Evolutionary conservation across 495 filamentous ascomycete genomes (phyloP).

Genomic region (Pyrenula massariospora): DNA sequence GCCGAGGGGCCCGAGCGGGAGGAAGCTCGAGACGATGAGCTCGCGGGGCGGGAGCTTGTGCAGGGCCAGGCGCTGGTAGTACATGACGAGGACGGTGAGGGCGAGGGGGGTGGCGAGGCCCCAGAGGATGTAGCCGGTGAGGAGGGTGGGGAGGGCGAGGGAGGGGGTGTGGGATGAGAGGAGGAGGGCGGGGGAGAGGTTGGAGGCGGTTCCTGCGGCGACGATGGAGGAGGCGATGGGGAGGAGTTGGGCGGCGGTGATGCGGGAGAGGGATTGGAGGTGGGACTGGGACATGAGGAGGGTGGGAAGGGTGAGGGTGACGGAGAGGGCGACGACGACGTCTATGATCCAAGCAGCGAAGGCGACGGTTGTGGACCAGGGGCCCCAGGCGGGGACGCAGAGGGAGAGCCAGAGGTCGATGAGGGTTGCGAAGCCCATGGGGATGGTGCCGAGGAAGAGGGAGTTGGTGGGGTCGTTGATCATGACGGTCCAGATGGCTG

Average conservation of each 20-base stretch:
- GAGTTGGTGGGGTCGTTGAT: constrained; percentile 32
- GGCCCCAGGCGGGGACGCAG: constrained; percentile 32
- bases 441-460: constrained; percentile 32
- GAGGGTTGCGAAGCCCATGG: constrained; percentile 39
- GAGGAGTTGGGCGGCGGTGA: constrained; percentile 34
- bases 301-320: constrained; percentile 29
- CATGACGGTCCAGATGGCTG: constrained; percentile 32
- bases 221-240: constrained; percentile 36
- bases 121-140: constrained; percentile 32
- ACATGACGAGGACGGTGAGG: constrained; percentile 29
- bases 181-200: constrained; percentile 25
- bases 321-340: constrained; percentile 20
- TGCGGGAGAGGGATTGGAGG: constrained; percentile 21
- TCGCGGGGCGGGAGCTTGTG: constrained; percentile 32
- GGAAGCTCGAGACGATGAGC: constrained; percentile 32
- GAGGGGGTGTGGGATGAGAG: constrained; percentile 9
- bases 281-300: constrained; percentile 28
- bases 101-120: constrained; percentile 31
- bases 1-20: constrained; percentile 35
- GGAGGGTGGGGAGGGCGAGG: constrained; percentile 22
- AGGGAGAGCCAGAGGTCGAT: constrained; percentile 33
- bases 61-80: constrained; percentile 33
- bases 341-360: constrained; percentile 38
- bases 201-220: constrained; percentile 27
- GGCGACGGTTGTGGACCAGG: constrained; percentile 18